These are phyloP conservation scores for Debaryomyces psychrophilus DNA, from an alignment of 1,139 yeast species.

Conservation along the genomic window DNA sequence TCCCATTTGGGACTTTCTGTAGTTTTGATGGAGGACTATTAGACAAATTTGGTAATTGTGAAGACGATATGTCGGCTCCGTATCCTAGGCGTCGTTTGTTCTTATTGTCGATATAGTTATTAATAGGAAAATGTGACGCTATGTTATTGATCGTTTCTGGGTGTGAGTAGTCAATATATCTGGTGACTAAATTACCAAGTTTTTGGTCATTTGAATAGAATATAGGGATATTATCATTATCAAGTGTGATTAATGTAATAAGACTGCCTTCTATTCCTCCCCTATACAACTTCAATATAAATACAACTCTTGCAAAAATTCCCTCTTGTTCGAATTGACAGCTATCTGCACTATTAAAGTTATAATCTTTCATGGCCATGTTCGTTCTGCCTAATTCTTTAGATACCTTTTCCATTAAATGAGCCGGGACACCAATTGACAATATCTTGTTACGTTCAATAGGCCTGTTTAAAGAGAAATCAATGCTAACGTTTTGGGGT, in stretches of 20 bases:
- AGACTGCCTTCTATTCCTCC: constrained; percentile 17
- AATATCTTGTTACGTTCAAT: constrained; percentile 13
- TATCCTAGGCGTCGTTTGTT: not conserved
- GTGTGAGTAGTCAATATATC: not conserved
- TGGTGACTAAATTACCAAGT: not conserved
- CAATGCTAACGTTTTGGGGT: constrained; percentile 14
- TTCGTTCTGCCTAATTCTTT: constrained; percentile 12
- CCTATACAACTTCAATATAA: constrained; percentile 17
- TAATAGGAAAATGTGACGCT: constrained; percentile 8
- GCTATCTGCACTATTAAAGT: constrained; percentile 14
- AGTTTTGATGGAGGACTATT: constrained; percentile 10
- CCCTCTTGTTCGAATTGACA: constrained; percentile 20
- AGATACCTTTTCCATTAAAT: constrained; percentile 10
- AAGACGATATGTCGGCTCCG: not conserved
- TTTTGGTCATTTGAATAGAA: constrained; percentile 8
- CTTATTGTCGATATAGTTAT: not conserved
- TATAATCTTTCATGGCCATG: constrained; percentile 9
- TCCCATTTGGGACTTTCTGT: constrained; percentile 11
- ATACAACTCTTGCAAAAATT: constrained; percentile 17
- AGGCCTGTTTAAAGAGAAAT: constrained; percentile 2
- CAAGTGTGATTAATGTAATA: constrained; percentile 11
- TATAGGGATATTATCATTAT: constrained; percentile 7
- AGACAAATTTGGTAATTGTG: not conserved
- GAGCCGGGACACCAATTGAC: constrained; percentile 15
- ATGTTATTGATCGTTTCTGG: not conserved